Conservation (phyloP, 2,329 filamentous ascomycete species). For the Colletotrichum salicis region DNA sequence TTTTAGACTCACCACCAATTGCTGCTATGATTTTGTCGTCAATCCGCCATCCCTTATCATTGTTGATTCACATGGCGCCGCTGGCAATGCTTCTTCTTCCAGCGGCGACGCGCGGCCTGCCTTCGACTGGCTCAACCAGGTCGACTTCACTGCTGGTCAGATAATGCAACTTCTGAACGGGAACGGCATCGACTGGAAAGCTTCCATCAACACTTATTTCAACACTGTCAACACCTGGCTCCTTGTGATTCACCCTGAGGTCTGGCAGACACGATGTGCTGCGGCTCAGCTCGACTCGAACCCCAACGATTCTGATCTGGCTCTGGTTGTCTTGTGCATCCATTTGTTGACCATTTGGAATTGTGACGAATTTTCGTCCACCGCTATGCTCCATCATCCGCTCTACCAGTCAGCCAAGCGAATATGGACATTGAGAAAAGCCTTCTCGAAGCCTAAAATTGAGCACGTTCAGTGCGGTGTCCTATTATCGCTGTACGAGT, state of each 20-base stretch:
- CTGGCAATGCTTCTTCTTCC: conserved; percentile 39
- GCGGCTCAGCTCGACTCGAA: conserved; percentile 43
- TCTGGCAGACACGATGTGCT: conserved; percentile 43
- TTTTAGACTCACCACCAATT: conserved; percentile 38
- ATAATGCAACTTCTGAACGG: conserved; percentile 51
- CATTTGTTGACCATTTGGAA: conserved; percentile 51
- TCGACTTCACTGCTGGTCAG: conserved; percentile 48
- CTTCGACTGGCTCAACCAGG: conserved; percentile 43
- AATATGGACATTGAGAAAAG: conserved; percentile 48
- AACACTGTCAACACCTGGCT: conserved; percentile 54
- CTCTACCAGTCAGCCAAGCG: conserved; percentile 53
- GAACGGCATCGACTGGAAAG: conserved; percentile 49
- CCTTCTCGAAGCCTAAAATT: conserved; percentile 48
- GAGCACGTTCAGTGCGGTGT: conserved; percentile 55
- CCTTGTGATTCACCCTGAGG: conserved; percentile 51
- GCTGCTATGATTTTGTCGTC: conserved; percentile 50
- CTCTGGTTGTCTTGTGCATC: conserved; percentile 55
- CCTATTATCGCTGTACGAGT: conserved; percentile 55
- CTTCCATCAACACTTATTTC: conserved; percentile 52
- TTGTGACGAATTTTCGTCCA: conserved; percentile 48
- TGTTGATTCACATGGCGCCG: conserved; percentile 40
- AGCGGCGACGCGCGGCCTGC: conserved; percentile 9
- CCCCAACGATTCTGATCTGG: conserved; percentile 44
- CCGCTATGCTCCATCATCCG: conserved; percentile 52
- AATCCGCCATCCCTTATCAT: conserved; percentile 47